Base-by-base conservation (phyloP, 805 yeast species). In the Grigorovia yakushimaensis region DNA sequence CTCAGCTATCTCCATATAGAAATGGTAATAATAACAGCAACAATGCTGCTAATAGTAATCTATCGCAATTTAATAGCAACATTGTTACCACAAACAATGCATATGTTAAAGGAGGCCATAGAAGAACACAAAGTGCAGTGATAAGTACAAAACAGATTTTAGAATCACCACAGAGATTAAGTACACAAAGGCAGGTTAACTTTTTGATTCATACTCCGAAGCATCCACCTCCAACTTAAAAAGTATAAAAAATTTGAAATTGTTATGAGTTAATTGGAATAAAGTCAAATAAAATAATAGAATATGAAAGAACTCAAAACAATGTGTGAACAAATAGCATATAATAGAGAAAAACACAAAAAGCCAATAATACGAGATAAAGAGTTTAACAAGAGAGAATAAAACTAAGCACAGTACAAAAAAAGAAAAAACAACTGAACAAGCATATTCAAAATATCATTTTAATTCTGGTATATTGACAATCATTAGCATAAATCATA, bases 181-280 rank as follows among this genome's bases (percentile, higher is more conserved):
- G 30, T 10, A 51, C 56, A 3, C 59, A 54, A 41, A 51, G 54
- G 23, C 61, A 61, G 21, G 62, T 61, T 23, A 60, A 60, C 43
- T 61, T 61, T 48, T 46, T 61, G 44, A 61, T 61, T 11, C 64
- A 61, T 47, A 61, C 66, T 1, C 66, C 65, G 38, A 61, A 59
- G 43, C 63, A 61, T 51, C 66, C 66, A 20, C 66, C 66, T 15
- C 64, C 65, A n/a, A 51, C 51, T 21, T 57, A 43, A 37, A 10
- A 27, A 10, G n/a, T n/a, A n/a, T n/a, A n/a, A n/a, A n/a, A n/a
- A n/a, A n/a, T n/a, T n/a, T n/a, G n/a, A n/a, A n/a, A n/a, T n/a
- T n/a, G n/a, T n/a, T n/a, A n/a, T n/a, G n/a, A n/a, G n/a, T n/a
- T n/a, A 24, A 9, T 9, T 24, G 9, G 9, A 27, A 27, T 15